A percentile compares a stretch with the other conserved stretches of the same genome.
Evolutionary conservation across 352 stramenopile genomes (phyloP).

Genomic region (Globisporangium recalcitrans): DNA sequence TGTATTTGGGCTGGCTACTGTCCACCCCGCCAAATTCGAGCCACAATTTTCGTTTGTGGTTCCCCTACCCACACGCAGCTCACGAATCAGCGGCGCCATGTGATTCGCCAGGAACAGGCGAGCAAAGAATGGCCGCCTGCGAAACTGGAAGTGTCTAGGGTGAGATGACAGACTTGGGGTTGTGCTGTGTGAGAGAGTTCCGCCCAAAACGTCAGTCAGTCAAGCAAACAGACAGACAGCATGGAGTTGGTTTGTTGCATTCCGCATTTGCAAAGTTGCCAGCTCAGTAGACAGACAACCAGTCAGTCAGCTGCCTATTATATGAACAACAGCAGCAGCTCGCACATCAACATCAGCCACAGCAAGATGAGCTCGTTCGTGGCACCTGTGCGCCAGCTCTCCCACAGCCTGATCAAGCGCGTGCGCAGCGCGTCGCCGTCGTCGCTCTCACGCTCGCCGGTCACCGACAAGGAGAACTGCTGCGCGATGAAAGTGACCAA

Average conservation of each 20-base stretch:
- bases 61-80: neutral
- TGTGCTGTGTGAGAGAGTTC: too few relatives aligned
- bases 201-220: neutral
- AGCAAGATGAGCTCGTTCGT: conserved; percentile 43
- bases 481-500: conserved; percentile 57
- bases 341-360: neutral
- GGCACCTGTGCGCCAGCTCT: conserved; percentile 34
- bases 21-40: neutral
- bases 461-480: conserved; percentile 19
- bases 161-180: neutral
- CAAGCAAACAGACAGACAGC: neutral
- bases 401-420: conserved; percentile 37
- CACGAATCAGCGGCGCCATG: neutral
- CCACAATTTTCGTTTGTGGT: neutral
- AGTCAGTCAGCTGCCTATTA: neutral
- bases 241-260: too few relatives aligned
- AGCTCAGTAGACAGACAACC: neutral
- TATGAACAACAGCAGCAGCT: neutral
- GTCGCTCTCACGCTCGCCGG: conserved; percentile 8
- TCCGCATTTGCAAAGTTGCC: neutral
- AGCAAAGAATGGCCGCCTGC: neutral
- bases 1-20: neutral
- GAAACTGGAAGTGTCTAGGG: neutral
- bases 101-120: neutral
- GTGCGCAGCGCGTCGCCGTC: conserved; percentile 24